Evolutionary conservation across 202 grass and related monocot genomes (phyloP).

Genomic region (Eragrostis tef): DNA sequence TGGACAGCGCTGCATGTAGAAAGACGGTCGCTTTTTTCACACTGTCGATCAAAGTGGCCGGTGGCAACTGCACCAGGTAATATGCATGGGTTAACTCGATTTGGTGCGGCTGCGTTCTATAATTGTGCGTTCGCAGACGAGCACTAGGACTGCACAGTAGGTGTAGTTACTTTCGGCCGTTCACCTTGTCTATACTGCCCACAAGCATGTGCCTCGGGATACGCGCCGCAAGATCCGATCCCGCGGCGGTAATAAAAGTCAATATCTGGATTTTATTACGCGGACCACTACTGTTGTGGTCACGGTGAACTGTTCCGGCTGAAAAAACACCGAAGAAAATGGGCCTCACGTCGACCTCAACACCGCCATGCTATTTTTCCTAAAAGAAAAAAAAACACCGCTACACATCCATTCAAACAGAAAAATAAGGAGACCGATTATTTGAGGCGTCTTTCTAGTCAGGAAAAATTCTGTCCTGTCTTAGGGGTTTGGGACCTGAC

Average conservation of each 20-base stretch:
- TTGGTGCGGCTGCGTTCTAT: background rate
- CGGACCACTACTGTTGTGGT: background rate
- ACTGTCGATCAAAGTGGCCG: background rate
- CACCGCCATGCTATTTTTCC: no score
- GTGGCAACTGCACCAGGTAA: background rate
- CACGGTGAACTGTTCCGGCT: no score
- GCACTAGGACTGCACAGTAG: background rate
- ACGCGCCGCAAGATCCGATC: constrained; percentile 4
- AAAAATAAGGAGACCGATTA: no score
- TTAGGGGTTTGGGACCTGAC: no score
- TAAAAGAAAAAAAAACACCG: no score
- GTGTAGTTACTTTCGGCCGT: background rate
- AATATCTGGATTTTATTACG: constrained; percentile 37
- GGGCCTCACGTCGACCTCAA: no score
- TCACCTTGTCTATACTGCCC: background rate
- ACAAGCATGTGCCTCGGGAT: constrained; percentile 29
- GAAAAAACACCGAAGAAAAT: no score
- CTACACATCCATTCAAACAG: no score
- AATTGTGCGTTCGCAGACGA: background rate
- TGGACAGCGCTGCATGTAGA: background rate
- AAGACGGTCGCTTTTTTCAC: background rate
- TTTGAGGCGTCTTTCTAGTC: no score
- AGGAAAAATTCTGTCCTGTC: no score
- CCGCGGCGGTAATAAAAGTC: background rate
- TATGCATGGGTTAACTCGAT: background rate